Base-by-base conservation (phyloP, 805 yeast species). In the Pichia ethanolica region DNA sequence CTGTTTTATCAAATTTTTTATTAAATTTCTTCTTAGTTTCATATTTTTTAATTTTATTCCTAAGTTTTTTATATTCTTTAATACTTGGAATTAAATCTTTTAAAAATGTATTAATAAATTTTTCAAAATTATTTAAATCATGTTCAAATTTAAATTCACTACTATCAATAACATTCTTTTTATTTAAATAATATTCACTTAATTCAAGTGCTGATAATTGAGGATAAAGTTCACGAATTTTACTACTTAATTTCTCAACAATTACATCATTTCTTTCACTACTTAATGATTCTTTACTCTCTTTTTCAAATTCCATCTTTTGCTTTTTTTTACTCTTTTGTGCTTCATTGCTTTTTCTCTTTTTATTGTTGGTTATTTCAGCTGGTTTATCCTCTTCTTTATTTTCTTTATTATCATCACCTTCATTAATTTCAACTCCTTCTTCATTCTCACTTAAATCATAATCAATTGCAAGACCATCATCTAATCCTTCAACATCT, bases 401-500 rank as follows among this genome's bases (percentile, higher is more conserved):
- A 7, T 55, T 54, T 30, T 56, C 60, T 10, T 36, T 39, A 12
- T 55, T 54, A 36, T 32, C 47, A 5, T 38, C 12, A 9, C 36
- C 50, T 13, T 49, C 50, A 5, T 53, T 66, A 33, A 64, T 63
- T 33, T 65, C 71, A 34, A 64, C 69, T 14, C 67, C 78, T 37
- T 66, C 78, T 36, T 66, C 69, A 14, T 60, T 74, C 4, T 62
- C 64, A n/a, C 61, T 53, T 1, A 41, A 39, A 11, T 57, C 65
- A n/a, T 66, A 61, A 32, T 67, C 57, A 38, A 85, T 86, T 4
- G 74, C 84, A 45, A 88, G 69, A 3, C 89, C 91, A 61, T 87
- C 95, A 46, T 86, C 90, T 51, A 88, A 70, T 52, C 84, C 95
- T 64, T 89, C 96, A 13, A 75, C 85, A 11, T 25, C 95, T 64